phyloP scores from a whole-genome alignment of 2,329 filamentous ascomycete species.

The Pyrenophora graminea region DNA sequence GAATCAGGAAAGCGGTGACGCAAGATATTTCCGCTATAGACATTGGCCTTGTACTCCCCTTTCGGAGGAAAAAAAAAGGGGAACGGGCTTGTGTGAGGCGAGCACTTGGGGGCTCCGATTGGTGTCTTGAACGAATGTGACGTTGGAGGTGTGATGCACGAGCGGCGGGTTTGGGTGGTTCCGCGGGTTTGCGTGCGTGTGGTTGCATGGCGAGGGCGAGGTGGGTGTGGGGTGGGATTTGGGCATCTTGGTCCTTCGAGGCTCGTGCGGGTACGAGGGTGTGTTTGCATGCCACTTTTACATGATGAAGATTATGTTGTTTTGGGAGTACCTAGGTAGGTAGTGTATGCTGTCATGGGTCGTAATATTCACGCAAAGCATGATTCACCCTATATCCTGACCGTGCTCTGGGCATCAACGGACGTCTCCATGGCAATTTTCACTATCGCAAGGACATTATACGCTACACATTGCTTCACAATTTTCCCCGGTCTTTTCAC shows the following conservation, averaged over 20 bases:
- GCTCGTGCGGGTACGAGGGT: neutral
- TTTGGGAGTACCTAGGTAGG: too few relatives aligned
- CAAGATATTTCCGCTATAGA: neutral
- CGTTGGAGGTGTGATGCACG: neutral
- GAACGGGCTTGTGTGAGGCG: conserved; percentile 17
- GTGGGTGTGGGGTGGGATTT: neutral
- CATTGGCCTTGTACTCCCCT: too few relatives aligned
- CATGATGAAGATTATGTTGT: too few relatives aligned
- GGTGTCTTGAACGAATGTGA: conserved; percentile 24
- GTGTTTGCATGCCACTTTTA: too few relatives aligned
- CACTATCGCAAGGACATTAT: neutral
- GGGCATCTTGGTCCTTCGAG: neutral
- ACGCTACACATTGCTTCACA: neutral
- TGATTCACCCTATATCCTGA: neutral
- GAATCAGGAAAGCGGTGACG: neutral
- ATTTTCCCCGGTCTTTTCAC: neutral
- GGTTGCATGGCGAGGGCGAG: conserved; percentile 16
- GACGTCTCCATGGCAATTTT: neutral
- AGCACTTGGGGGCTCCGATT: conserved; percentile 31
- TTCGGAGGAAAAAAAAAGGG: too few relatives aligned
- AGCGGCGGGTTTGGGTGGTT: neutral
- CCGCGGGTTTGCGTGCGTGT: conserved; percentile 13
- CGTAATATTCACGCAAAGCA: neutral
- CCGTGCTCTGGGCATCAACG: neutral
- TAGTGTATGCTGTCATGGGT: too few relatives aligned